Evolutionary conservation across 1,284 basidiomycete species (phyloP).

Genomic region (Athelia sp.): DNA sequence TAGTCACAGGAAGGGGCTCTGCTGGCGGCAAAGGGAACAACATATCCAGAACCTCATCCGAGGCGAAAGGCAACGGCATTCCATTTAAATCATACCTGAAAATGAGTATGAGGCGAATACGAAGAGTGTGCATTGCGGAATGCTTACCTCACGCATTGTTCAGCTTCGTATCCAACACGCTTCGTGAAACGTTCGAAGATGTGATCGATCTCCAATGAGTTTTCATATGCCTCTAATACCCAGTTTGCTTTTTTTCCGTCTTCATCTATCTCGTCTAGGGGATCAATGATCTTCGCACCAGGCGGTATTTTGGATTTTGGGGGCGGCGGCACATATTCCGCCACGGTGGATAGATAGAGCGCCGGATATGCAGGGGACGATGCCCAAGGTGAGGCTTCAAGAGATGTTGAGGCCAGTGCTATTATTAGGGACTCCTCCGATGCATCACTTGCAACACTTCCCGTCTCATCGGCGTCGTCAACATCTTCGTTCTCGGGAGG

Average conservation of each 20-base stretch:
- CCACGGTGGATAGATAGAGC: conserved; percentile 64
- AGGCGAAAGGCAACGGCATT: conserved; percentile 68
- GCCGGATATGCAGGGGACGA: conserved; percentile 60
- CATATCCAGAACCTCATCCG: conserved; percentile 58
- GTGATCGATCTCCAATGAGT: conserved; percentile 68
- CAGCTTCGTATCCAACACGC: conserved; percentile 58
- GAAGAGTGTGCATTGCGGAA: conserved; percentile 2
- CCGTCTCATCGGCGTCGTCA: conserved; percentile 24
- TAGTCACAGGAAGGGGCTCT: conserved; percentile 46
- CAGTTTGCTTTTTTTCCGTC: conserved; percentile 47
- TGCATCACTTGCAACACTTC: conserved; percentile 28
- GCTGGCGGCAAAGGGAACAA: conserved; percentile 59
- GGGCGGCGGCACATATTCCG: conserved; percentile 62
- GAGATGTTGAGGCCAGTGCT: conserved; percentile 49
- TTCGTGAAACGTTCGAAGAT: conserved; percentile 78
- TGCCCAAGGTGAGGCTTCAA: conserved; percentile 61
- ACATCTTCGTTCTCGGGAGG: conserved; percentile 10
- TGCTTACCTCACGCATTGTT: conserved; percentile 73
- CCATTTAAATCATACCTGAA: conserved; percentile 74
- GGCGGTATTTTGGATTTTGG: conserved; percentile 43
- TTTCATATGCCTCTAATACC: conserved; percentile 72
- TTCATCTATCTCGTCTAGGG: conserved; percentile 28
- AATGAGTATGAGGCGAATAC: conserved; percentile 1
- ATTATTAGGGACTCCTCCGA: conserved; percentile 47
- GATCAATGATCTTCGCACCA: conserved; percentile 33